Conservation (phyloP, 1,139 yeast species). For the Debaryomyces psychrophilus region DNA sequence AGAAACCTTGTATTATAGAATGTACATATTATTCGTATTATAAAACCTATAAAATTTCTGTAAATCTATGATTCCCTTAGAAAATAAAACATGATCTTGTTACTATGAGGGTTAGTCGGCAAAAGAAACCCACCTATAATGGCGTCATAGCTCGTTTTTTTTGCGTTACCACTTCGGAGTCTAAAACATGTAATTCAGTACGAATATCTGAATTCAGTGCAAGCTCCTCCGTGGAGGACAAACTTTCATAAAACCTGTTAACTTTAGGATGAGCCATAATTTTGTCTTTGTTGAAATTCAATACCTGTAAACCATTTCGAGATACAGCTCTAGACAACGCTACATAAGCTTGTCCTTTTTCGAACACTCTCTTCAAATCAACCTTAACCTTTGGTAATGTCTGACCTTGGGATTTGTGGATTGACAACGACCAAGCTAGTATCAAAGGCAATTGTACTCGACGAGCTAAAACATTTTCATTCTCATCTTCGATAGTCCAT, state of each 20-base stretch:
- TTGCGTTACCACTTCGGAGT: not conserved
- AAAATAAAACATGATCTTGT: too few species aligned
- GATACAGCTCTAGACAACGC: slow-evolving; percentile 87
- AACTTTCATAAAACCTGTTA: slow-evolving; percentile 54
- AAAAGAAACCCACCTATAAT: not conserved
- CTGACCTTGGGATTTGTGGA: slow-evolving; percentile 97
- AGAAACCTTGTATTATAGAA: not conserved
- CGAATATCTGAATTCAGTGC: not conserved
- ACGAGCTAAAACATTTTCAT: slow-evolving; percentile 31
- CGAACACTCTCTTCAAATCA: slow-evolving; percentile 76
- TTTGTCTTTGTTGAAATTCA: slow-evolving; percentile 62
- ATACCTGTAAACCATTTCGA: slow-evolving; percentile 75
- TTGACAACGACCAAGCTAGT: slow-evolving; percentile 93
- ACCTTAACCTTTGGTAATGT: slow-evolving; percentile 82
- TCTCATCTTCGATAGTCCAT: slow-evolving; percentile 48
- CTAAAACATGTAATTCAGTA: not conserved
- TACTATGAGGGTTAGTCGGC: too few species aligned
- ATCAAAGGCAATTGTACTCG: slow-evolving; percentile 75
- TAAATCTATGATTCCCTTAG: too few species aligned
- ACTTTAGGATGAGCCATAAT: slow-evolving; percentile 69
- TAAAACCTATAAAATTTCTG: not conserved
- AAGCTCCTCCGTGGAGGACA: slow-evolving; percentile 27
- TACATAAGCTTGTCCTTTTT: slow-evolving; percentile 94
- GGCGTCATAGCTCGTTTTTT: not conserved
- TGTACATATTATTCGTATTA: slow-evolving; percentile 2